Conservation (phyloP, 176 grass and related monocot genomes). For the Urochloa ruziziensis region DNA sequence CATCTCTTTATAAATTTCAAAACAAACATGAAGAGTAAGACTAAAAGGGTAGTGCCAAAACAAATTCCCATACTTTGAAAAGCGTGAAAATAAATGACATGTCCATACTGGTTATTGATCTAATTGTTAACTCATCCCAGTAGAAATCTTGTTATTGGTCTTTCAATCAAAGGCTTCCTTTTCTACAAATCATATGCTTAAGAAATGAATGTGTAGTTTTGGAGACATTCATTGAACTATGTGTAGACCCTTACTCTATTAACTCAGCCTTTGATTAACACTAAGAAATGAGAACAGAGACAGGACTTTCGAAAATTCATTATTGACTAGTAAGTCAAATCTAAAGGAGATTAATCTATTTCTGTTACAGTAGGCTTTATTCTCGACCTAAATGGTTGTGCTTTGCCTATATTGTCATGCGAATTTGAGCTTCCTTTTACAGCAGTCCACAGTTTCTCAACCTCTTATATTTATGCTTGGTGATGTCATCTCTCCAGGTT, state of each 20-base stretch:
- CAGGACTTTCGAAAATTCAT: background rate
- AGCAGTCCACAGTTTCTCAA: slow-evolving; percentile 9
- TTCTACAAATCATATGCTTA: background rate
- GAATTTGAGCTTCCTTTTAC: slow-evolving; percentile 4
- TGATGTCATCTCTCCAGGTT: slow-evolving; percentile 62
- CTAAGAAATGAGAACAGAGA: background rate
- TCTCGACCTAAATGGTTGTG: background rate
- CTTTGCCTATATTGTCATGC: background rate
- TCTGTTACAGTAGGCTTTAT: background rate
- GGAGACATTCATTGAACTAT: background rate
- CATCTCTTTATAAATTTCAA: slow-evolving; percentile 13
- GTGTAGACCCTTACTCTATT: background rate
- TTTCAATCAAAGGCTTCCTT: slow-evolving; percentile 1
- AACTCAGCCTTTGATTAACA: background rate
- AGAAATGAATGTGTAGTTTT: slow-evolving; percentile 12
- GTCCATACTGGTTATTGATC: background rate
- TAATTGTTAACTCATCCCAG: background rate
- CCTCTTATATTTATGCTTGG: slow-evolving; percentile 22
- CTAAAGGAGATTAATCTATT: slow-evolving; percentile 5
- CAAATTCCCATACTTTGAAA: background rate
- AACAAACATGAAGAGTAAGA: background rate
- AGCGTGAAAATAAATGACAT: background rate
- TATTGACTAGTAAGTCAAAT: background rate
- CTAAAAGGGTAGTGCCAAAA: background rate
- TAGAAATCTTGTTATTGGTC: background rate